Percentiles rank a stretch among this genome's conserved stretches.
phyloP scores from a whole-genome alignment of 1,284 basidiomycete genomes.

The Hymenochaete sp. region DNA sequence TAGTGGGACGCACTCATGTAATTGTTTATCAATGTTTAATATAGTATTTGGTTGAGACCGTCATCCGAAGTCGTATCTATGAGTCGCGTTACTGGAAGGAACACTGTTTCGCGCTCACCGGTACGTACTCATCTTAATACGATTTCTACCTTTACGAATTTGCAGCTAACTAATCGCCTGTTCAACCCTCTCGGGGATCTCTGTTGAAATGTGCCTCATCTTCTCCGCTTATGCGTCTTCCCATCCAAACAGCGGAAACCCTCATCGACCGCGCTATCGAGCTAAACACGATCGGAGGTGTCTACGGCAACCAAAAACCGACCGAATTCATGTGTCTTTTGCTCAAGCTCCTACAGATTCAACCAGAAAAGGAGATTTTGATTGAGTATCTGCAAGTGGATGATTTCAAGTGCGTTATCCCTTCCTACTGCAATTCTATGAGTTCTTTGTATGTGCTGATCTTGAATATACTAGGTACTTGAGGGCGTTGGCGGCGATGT shows the following conservation, averaged over 20 bases:
- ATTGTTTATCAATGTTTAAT: too few species aligned
- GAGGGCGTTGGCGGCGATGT: constrained; percentile 87
- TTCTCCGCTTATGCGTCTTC: too few species aligned
- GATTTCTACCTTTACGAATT: constrained; percentile 1
- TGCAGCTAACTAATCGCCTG: neutral
- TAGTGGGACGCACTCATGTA: constrained; percentile 16
- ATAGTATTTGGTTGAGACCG: constrained; percentile 95
- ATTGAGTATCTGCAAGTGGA: constrained; percentile 91
- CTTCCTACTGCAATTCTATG: neutral
- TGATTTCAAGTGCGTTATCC: constrained; percentile 84
- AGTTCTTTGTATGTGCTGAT: neutral
- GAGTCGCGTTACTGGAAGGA: constrained; percentile 97
- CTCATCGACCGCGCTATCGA: constrained; percentile 90
- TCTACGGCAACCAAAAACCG: constrained; percentile 86
- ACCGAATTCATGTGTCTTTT: constrained; percentile 89
- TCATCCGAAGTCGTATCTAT: constrained; percentile 94
- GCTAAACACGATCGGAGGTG: constrained; percentile 81
- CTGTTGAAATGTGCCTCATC: too few species aligned
- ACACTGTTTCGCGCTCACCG: constrained; percentile 87
- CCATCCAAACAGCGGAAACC: constrained; percentile 58
- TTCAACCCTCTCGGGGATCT: too few species aligned
- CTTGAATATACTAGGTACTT: constrained; percentile 72
- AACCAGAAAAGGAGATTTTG: constrained; percentile 94
- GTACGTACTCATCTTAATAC: constrained; percentile 33
- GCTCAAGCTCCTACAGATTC: constrained; percentile 91